These are phyloP conservation scores for Verbena officinalis DNA, from an alignment of 257 asterid genomes.

Conservation along the genomic window DNA sequence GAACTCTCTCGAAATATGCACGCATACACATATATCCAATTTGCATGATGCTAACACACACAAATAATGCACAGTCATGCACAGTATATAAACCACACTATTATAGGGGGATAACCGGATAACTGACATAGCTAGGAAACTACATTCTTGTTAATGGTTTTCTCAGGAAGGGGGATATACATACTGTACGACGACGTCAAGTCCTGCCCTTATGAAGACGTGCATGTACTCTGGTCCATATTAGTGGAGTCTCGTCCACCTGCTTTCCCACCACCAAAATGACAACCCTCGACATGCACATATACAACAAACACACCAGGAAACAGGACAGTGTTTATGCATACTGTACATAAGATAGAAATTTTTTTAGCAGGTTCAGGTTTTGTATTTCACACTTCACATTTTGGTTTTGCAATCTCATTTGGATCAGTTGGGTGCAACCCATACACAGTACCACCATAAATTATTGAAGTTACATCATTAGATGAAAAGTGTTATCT, in stretches of 20 bases:
- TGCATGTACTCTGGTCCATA: conserved; percentile 77
- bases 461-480: conserved; percentile 30
- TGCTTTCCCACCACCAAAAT: conserved; percentile 51
- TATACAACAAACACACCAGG: conserved; percentile 20
- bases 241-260: conserved; percentile 62
- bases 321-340: conserved; percentile 26
- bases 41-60: background rate
- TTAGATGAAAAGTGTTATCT: background rate
- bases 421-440: conserved; percentile 25
- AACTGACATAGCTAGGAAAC: background rate
- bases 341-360: conserved; percentile 36
- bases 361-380: conserved; percentile 6
- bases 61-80: background rate
- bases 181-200: conserved; percentile 74
- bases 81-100: background rate
- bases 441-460: conserved; percentile 21
- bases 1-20: background rate
- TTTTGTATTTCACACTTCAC: conserved; percentile 21
- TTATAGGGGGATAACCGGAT: background rate
- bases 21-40: background rate
- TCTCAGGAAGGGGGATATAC: conserved; percentile 72
- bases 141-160: conserved; percentile 9
- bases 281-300: conserved; percentile 27
- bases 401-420: conserved; percentile 33
- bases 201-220: conserved; percentile 80